Base-by-base conservation (phyloP, 768 basidiomycete species). In the Tylopilus subfusipes region DNA sequence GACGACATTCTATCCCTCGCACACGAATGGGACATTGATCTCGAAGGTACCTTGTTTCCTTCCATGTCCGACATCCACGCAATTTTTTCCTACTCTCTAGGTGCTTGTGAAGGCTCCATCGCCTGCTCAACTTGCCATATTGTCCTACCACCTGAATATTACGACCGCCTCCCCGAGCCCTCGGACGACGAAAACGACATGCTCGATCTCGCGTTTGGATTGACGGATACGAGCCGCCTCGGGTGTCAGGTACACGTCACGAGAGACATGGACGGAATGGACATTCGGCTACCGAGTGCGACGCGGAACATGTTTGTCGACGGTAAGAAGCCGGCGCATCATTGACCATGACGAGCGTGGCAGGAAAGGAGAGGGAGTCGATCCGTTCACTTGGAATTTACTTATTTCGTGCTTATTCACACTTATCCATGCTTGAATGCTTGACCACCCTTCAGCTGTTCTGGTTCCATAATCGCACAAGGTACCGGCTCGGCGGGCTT, bases 101-200 rank as follows among this genome's bases (percentile, higher is more conserved):
- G 95, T 53, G 96, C 96, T 25, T 99, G 96, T 71, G 96, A 98
- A 75, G 90, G 92, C 36, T 96, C 93, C 2, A 82, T 97, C 46
- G 96, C 96, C 18, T 99, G 96, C 68, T 98, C 96, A 13, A 99
- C 96, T 22, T 99, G 96, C 69, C 96, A 99, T 69, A 83, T 98
- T 52, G 92, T 99, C 18, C 62, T 68, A 30, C 61, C 57, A 27
- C 65, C 58, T 25, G 60, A 93, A 64, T 78, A 85, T 56, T 98
- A 94, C 68, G 91, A 98, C 69, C 68, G 81, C 44, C 79, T 98
- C 3, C 88, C 91, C 2, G 96, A 98, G 65, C 95, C 96, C 5
- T 90, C 90, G 52, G 96, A 98, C 60, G 96, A 99, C 67, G 96
- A 99, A 74, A 99, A 98, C 64, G 95, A 93, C 63, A 94, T 95